phyloP scores from a whole-genome alignment of 2,329 filamentous ascomycete species.

The Cercospora janseana region DNA sequence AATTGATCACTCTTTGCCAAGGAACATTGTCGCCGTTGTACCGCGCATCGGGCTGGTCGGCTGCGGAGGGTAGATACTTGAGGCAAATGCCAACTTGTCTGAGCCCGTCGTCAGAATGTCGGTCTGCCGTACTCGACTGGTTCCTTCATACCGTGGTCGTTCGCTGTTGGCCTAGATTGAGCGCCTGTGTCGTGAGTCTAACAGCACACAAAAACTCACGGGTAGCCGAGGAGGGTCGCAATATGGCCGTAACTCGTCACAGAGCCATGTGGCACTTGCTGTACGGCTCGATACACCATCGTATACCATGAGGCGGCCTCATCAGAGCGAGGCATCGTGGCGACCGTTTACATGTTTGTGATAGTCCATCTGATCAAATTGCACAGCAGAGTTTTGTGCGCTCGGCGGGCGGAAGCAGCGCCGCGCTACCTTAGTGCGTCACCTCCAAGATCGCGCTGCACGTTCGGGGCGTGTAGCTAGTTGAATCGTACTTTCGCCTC shows the following conservation, averaged over 20 bases:
- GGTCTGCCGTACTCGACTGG: background rate
- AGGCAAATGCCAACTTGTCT: conserved; percentile 86
- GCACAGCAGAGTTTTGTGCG: conserved; percentile 1
- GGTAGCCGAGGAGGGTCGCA: conserved; percentile 65
- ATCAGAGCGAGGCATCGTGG: conserved; percentile 65
- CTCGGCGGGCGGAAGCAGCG: conserved; percentile 3
- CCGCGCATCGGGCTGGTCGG: conserved; percentile 42
- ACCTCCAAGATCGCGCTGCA: conserved; percentile 3
- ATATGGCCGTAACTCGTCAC: conserved; percentile 89
- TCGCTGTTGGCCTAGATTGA: conserved; percentile 13
- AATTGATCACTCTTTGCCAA: conserved; percentile 91
- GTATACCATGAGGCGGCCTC: conserved; percentile 72
- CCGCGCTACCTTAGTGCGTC: conserved; percentile 6
- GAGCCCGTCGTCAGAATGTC: conserved; percentile 13
- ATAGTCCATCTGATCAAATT: conserved; percentile 4
- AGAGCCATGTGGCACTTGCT: conserved; percentile 77
- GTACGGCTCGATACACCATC: conserved; percentile 78
- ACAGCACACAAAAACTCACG: conserved; percentile 52
- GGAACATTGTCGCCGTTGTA: conserved; percentile 80
- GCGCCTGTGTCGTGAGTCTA: conserved; percentile 8
- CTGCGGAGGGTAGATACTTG: conserved; percentile 69
- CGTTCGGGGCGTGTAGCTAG: background rate
- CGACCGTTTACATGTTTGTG: conserved; percentile 18
- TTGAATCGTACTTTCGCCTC: background rate
- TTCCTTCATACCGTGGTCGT: conserved; percentile 22